Base-by-base conservation (phyloP, 192 early-diverging fungal species). In the Mortierella alpina region DNA sequence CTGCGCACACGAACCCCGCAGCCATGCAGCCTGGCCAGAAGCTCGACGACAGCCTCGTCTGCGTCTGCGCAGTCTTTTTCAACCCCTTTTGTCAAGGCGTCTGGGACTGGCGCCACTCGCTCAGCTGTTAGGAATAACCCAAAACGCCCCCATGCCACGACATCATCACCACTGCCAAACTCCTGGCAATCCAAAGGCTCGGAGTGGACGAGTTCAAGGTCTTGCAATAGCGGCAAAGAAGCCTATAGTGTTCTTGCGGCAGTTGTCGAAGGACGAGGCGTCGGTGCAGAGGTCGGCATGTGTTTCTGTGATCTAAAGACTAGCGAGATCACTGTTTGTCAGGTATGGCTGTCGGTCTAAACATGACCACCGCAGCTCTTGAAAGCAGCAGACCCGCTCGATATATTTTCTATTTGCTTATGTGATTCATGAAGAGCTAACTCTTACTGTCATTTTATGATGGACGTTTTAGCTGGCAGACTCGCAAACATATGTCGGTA, bases 221-320 rank as follows among this genome's bases (percentile, higher is more conserved):
- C 70, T 17, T 13, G 6, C 0, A 44, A 45, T 53, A 49, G 17
- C 18, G 42, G 50, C 46, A 68, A 68, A 66, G 57, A 59, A 11
- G 65, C 49, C 53, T 63, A 69, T n/a, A 72, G 12, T 44, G 74
- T 79, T 66, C 22, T 90, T 17, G 82, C 87, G 22, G 83, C 87
- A 0, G 65, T 90, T 7, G 80, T 77, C 18, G 89, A 90, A 66
- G 86, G 89, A 5, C 73, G 89, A 58, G 89, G 83, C 20, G 59
- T 56, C 31, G 59, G 68, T 17, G 59, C 66, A 15, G 92, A 93
- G 68, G 78, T 92, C 67, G 90, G 88, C 17, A 73, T 91, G 63
- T 90, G 88, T 22, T 86, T 90, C 55, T 85, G 92, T 48, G 81
- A 91, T 70, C 72, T 91, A 53, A 68, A 72, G 11, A 86, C 84